Evolutionary conservation across 2,329 filamentous ascomycete species (phyloP), one percentile per base, ranked within the genome.

Genomic region (Pseudogymnoascus sp.): DNA sequence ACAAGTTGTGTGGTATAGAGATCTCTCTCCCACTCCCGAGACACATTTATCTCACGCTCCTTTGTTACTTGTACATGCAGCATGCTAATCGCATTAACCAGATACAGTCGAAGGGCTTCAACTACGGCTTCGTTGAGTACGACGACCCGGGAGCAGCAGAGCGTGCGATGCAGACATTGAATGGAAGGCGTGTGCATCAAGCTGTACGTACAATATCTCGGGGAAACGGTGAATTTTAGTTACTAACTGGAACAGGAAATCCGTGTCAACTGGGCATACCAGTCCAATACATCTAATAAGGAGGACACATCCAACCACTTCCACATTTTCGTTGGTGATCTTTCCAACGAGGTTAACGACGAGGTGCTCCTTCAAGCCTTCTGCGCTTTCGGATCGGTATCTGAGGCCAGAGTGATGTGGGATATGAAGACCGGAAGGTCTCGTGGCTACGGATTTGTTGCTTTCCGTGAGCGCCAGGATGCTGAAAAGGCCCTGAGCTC

Each of bases 371-470:
- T 89, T 13, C 92, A 97, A 76, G 94, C 94, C 10, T 99, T 99
- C 77, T 95, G 91, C 57, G 91, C 91, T 47, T 99, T 97, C 74
- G 94, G 94, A 40, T 90, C 87, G 10, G 92, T 99, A 58, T 99
- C 94, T 2, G 94, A 99, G 76, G 94, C 94, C 63, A 92, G 94
- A 70, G 94, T 99, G 66, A 99, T 99, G 94, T 99, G 94, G 94
- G 94, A 99, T 75, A 99, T 99, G 94, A 99, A 99, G 83, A 99
- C 94, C 36, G 94, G 94, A 68, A 88, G 94, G 66, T 97, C 94
- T 67, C 90, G 94, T 73, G 94, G 94, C 64, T 99, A 99, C 72
- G 94, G 94, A 10, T 99, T 99, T 72, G 93, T 97, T 68, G 94
- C 94, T 58, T 99, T 96, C 83, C 89, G 93, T 65, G 94, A 99